phyloP scores from a whole-genome alignment of 495 filamentous ascomycete species.

The Hyphodiscus hymeniophilus region DNA sequence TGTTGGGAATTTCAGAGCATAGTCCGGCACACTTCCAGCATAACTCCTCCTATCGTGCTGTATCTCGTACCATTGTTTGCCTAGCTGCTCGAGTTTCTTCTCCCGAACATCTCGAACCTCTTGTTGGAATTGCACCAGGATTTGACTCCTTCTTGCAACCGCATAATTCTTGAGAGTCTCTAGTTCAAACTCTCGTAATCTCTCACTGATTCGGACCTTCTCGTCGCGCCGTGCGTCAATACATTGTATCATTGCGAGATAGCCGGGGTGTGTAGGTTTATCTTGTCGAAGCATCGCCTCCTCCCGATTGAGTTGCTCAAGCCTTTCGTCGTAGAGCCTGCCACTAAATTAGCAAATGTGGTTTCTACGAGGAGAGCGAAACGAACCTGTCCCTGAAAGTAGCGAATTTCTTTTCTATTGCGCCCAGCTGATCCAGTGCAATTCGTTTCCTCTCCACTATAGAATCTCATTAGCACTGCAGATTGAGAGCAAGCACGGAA shows the following conservation, averaged over 20 bases:
- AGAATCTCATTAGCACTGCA: constrained; percentile 31
- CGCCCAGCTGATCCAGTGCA: constrained; percentile 69
- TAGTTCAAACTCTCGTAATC: constrained; percentile 62
- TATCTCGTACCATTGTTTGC: constrained; percentile 82
- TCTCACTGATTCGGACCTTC: constrained; percentile 65
- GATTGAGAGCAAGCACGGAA: not conserved
- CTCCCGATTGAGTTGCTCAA: constrained; percentile 74
- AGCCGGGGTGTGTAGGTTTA: constrained; percentile 79
- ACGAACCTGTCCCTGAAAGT: constrained; percentile 78
- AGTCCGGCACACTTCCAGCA: constrained; percentile 74
- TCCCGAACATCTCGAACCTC: constrained; percentile 74
- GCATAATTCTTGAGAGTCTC: constrained; percentile 62
- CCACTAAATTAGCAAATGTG: constrained; percentile 4
- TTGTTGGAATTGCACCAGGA: constrained; percentile 83
- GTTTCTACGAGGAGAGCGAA: not conserved
- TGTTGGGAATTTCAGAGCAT: constrained; percentile 62
- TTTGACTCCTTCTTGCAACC: constrained; percentile 71
- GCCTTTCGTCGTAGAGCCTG: constrained; percentile 80
- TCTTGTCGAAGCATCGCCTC: constrained; percentile 70
- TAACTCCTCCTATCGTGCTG: constrained; percentile 82
- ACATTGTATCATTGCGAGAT: constrained; percentile 74
- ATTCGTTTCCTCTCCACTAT: constrained; percentile 70
- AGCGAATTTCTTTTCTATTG: constrained; percentile 78
- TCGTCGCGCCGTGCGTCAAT: constrained; percentile 73
- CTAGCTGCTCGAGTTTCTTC: constrained; percentile 64